A percentile compares a stretch with the other conserved stretches of the same genome.
phyloP scores from a whole-genome alignment of 2,329 filamentous ascomycete genomes.

The Endocalyx cinctus region DNA sequence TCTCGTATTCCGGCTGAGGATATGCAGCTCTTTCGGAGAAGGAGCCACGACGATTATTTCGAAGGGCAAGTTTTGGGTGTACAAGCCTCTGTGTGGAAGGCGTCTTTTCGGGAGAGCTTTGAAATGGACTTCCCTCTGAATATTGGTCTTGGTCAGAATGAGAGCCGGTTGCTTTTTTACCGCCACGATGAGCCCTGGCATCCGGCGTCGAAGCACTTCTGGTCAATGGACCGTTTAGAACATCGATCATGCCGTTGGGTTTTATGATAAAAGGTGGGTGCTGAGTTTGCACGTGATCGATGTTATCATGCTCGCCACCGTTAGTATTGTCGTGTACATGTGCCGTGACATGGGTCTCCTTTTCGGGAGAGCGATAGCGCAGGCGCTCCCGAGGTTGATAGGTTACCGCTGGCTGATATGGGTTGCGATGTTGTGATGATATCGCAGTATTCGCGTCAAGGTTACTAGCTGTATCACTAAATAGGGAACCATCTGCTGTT shows the following conservation, averaged over 20 bases:
- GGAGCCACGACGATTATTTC: slow-evolving; percentile 18
- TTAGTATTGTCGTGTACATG: too few relatives aligned
- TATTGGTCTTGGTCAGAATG: slow-evolving; percentile 18
- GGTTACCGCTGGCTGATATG: slow-evolving; percentile 12
- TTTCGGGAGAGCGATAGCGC: slow-evolving; percentile 19
- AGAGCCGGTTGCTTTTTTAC: slow-evolving; percentile 14
- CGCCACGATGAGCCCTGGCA: slow-evolving; percentile 18
- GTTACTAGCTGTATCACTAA: slow-evolving; percentile 29
- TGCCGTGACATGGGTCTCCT: slow-evolving; percentile 11
- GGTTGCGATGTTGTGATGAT: slow-evolving; percentile 16
- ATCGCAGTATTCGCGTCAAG: slow-evolving; percentile 19
- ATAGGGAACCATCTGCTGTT: slow-evolving; percentile 27
- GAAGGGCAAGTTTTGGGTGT: slow-evolving; percentile 18
- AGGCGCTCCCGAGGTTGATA: slow-evolving; percentile 20
- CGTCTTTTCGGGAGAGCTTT: slow-evolving; percentile 24
- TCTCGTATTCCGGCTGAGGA: slow-evolving; percentile 9
- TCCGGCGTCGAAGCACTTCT: slow-evolving; percentile 28
- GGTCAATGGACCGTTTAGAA: slow-evolving; percentile 17
- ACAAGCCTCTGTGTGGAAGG: slow-evolving; percentile 22
- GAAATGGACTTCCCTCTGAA: slow-evolving; percentile 21
- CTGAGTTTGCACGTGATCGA: too few relatives aligned
- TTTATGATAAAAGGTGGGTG: slow-evolving; percentile 23
- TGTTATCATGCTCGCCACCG: too few relatives aligned
- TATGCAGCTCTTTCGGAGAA: slow-evolving; percentile 18
- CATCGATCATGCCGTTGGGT: slow-evolving; percentile 23